Evolutionary conservation across 2,329 filamentous ascomycete species (phyloP), one percentile per base, ranked within the genome.

Genomic region (Colletotrichum camelliae): DNA sequence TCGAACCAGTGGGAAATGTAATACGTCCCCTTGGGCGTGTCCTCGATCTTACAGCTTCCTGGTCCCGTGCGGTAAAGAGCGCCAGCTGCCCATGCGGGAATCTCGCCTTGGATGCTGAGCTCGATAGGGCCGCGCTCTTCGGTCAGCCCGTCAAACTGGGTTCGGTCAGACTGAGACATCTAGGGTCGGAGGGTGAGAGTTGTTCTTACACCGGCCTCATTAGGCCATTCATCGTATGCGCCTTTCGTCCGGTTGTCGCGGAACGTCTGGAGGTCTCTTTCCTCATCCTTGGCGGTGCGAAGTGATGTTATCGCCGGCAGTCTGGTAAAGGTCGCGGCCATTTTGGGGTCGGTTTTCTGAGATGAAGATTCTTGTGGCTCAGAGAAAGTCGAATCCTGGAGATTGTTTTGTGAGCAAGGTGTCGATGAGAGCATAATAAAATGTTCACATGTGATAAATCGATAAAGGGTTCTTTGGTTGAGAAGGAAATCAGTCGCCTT

Each of bases 1-100:
- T 97, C 95, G 79, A 97, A 97, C 95, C 95, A 97, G 82, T 97
- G 94, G 1, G 88, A 90, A 15, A 93, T 87, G 37, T 88, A 86
- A 80, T 93, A 92, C 0, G 88, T 90, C n/a, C 92, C 91, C 5
- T 87, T 87, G 4, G 90, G 84, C 1, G 91, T 92, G 58, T 85
- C 82, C n/a, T 92, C 87, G 4, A 95, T 84, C 48, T 89, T 89
- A 81, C 90, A 91, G 33, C 90, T 88, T 1, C 94, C 94, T 0
- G 94, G 94, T 0, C 95, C 95, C 0, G 93, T 96, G 29, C 95
- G 90, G 82, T 93, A 96, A 1, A 97, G 87, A 2, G 90, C 88
- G 2, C 95, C 95, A 4, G 93, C 92, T 5, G 91, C 91, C 87
- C 94, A 96, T 2, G 87, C 74, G 2, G 95, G 95, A 67, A 97